Conservation (phyloP, 2,329 filamentous ascomycete species). For the Fusarium papillatum region DNA sequence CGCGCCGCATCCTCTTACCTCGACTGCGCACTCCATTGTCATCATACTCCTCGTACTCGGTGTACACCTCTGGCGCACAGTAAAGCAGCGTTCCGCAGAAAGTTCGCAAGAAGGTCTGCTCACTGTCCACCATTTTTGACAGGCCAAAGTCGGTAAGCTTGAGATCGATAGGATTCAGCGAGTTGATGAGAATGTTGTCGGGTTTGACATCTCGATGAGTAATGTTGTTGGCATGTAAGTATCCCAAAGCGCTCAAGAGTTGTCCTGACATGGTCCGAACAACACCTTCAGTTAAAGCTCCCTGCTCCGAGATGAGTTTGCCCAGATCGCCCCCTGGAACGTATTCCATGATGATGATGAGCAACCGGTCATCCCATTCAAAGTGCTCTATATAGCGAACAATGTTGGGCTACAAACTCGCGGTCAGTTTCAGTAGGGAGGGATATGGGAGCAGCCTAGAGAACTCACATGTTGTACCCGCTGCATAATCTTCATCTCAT, state of each 20-base stretch:
- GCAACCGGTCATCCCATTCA: conserved; percentile 83
- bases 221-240: conserved; percentile 89
- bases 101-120: conserved; percentile 93
- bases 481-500: conserved; percentile 97
- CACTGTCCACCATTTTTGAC: conserved; percentile 92
- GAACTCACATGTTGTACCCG: conserved; percentile 81
- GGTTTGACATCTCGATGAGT: conserved; percentile 99
- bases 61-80: conserved; percentile 97
- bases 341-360: conserved; percentile 98
- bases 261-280: conserved; percentile 82
- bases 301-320: conserved; percentile 73
- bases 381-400: conserved; percentile 93
- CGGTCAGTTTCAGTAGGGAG: conserved; percentile 24
- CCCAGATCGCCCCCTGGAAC: conserved; percentile 88
- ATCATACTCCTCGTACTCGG: conserved; percentile 77
- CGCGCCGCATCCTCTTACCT: conserved; percentile 73
- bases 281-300: conserved; percentile 74
- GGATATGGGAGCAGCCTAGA: background rate
- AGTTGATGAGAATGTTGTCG: conserved; percentile 93
- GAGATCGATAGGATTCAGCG: conserved; percentile 79
- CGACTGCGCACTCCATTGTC: conserved; percentile 75
- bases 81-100: conserved; percentile 98
- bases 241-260: conserved; percentile 85
- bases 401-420: conserved; percentile 77
- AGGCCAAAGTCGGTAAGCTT: conserved; percentile 98